Conservation (phyloP, 148 eudicot genomes). For the Polygonum maritimum region DNA sequence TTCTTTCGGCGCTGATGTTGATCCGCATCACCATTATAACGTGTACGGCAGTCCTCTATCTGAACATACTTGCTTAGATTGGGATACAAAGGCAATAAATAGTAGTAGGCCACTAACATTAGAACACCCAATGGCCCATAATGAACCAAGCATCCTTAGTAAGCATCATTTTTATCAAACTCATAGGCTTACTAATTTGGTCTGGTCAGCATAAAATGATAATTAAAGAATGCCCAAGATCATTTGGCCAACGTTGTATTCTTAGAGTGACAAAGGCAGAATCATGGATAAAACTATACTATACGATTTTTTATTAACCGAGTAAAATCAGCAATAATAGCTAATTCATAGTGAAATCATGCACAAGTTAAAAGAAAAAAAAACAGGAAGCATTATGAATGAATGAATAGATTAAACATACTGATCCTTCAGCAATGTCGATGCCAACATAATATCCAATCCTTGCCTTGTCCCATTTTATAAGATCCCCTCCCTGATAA, state of each 20-base stretch:
- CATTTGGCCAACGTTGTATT: neutral
- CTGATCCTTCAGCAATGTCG: conserved; percentile 97
- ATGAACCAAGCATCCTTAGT: neutral
- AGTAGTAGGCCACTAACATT: neutral
- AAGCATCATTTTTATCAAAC: neutral
- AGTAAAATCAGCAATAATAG: neutral
- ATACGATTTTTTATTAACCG: neutral
- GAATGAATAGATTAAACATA: conserved; percentile 18
- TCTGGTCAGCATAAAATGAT: neutral
- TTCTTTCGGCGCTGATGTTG: conserved; percentile 90
- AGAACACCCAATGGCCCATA: neutral
- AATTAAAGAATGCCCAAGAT: neutral
- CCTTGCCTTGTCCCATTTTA: conserved; percentile 98
- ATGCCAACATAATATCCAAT: conserved; percentile 94
- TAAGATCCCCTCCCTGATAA: conserved; percentile 87
- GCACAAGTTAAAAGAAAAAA: neutral
- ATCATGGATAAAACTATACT: neutral
- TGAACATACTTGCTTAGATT: conserved; percentile 20
- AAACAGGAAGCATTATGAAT: neutral
- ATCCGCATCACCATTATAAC: conserved; percentile 96
- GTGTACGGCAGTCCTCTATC: conserved; percentile 96
- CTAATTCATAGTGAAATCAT: neutral
- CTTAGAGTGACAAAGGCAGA: neutral
- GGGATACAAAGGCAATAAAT: neutral
- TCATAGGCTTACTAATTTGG: neutral